Evolutionary conservation across 495 filamentous ascomycete genomes (phyloP), one percentile per base, ranked within the genome.

Genomic region (Lophiostoma macrostomum): DNA sequence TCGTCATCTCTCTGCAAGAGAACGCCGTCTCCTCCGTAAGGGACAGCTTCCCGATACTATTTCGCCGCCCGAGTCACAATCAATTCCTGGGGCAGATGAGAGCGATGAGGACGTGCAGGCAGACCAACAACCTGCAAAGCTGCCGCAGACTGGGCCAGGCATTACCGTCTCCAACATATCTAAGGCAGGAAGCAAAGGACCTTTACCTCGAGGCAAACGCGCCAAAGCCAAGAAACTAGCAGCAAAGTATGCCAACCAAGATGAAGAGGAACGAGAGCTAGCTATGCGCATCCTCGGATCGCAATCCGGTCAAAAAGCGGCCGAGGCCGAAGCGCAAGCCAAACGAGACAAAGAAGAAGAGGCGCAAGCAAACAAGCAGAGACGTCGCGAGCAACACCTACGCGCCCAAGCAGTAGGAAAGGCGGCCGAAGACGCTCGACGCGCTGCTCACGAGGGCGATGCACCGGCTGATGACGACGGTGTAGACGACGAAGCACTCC

Each of bases 161-260:
- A 59, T 52, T 34, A 24, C 51, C 45, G 50, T 42, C 29, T 63
- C 54, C 48, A 47, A 66, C 51, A 41, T 59, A 58, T 55, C 50
- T 65, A 67, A 53, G 35, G 27, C 39, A 28, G 35, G 16, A 8
- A 34, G 39, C 14, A 58, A 38, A 27, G 44, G 31, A 6, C 28
- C 69, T 69, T 27, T 81, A 7, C 60, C 86, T 31, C 88, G 91
- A 22, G 93, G 90, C 30, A 91, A 95, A 69, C 82, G 80, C 49
- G 78, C 75, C 36, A 98, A 96, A 65, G 80, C 81, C 37, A 95
- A 93, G 73, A 95, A 94, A 64, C 80, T 87, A 0, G 88, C 89
- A 22, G 71, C 78, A 38, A 97, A 96, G 71, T 98, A 98, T 68
- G 90, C 88, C 27, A 76, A 94, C 61, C 93, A 98, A 76, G 90